phyloP scores from a whole-genome alignment of 2,329 filamentous ascomycete species.

The Cordyceps fumosorosea region DNA sequence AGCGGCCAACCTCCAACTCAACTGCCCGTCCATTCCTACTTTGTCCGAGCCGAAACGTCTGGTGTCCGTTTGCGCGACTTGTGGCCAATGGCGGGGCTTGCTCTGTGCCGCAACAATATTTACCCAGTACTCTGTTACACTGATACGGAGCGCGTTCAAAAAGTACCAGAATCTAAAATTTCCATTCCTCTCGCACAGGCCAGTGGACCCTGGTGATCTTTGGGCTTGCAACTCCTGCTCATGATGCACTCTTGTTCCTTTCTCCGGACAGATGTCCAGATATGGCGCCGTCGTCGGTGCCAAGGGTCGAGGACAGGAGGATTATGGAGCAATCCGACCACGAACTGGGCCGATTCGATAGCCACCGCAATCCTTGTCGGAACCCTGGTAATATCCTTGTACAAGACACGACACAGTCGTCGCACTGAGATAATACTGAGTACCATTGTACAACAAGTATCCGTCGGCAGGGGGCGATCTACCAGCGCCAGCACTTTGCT shows the following conservation, averaged over 20 bases:
- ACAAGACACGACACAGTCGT: neutral
- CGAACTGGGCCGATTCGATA: slow-evolving; percentile 8
- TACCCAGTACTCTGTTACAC: neutral
- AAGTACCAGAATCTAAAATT: neutral
- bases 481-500: neutral
- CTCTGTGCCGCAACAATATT: neutral
- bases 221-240: neutral
- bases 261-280: slow-evolving; percentile 8
- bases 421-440: neutral
- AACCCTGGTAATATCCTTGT: neutral
- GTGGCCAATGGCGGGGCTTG: neutral
- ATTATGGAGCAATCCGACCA: slow-evolving; percentile 6
- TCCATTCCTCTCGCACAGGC: neutral
- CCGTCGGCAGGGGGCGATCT: neutral
- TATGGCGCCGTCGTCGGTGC: slow-evolving; percentile 2
- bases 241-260: neutral
- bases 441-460: neutral
- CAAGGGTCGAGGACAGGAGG: neutral
- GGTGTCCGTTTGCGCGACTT: neutral
- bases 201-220: slow-evolving; percentile 3
- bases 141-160: neutral
- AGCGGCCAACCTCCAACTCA: neutral
- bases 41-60: slow-evolving; percentile 1
- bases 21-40: neutral
- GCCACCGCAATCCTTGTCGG: neutral